Evolutionary conservation across 495 filamentous ascomycete species (phyloP).

Genomic region (Aspergillus saccharolyticus): DNA sequence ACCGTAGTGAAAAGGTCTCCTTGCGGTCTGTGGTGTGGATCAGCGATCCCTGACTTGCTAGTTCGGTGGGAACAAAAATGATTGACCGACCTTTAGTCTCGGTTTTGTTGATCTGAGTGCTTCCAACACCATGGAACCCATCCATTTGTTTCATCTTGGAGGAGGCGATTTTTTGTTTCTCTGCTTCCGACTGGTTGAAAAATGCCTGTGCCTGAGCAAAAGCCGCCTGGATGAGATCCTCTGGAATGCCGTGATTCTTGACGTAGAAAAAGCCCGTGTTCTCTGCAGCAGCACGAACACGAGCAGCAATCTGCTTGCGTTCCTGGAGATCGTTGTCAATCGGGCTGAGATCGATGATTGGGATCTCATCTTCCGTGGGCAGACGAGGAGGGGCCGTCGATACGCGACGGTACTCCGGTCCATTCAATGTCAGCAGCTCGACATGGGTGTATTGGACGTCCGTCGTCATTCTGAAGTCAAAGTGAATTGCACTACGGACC

Average conservation of each 20-base stretch:
- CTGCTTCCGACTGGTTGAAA: conserved; percentile 37
- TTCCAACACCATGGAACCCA: conserved; percentile 28
- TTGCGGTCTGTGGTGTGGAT: conserved; percentile 21
- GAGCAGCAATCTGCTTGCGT: conserved; percentile 34
- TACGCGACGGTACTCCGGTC: conserved; percentile 28
- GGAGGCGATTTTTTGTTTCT: conserved; percentile 33
- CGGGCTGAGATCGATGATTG: conserved; percentile 46
- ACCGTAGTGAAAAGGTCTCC: conserved; percentile 43
- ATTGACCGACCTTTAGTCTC: conserved; percentile 22
- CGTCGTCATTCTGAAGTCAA: conserved; percentile 1
- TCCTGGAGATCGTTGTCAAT: conserved; percentile 36
- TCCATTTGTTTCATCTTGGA: conserved; percentile 22
- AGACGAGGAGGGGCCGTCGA: conserved; percentile 29
- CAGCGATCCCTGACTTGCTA: conserved; percentile 7
- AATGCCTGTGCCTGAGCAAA: conserved; percentile 33
- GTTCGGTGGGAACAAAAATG: not conserved
- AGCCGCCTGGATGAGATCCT: conserved; percentile 39
- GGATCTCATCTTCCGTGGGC: conserved; percentile 47
- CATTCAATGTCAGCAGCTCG: conserved; percentile 27
- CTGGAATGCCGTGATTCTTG: conserved; percentile 49
- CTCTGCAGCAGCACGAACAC: conserved; percentile 39
- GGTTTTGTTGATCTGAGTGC: conserved; percentile 23
- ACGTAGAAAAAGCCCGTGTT: conserved; percentile 53
- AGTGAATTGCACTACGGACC: not conserved
- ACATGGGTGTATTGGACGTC: conserved; percentile 25